Evolutionary conservation across 139 green algal genomes (phyloP), one percentile per base, ranked within the genome.

Genomic region (Klebsormidium nitens): DNA sequence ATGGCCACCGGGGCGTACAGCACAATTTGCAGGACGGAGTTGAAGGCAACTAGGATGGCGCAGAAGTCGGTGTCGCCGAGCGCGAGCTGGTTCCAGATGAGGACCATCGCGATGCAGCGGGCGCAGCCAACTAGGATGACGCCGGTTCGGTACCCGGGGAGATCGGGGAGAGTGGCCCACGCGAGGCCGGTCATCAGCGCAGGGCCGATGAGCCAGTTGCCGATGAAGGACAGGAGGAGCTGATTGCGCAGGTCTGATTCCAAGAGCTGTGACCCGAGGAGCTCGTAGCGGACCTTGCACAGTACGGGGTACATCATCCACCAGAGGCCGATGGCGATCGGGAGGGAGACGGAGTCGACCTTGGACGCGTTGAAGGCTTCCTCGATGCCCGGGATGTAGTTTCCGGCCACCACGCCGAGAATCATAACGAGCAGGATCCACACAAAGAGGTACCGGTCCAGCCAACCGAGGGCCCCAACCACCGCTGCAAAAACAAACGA

Each of bases 311-410:
- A 68, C 60, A 68, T 68, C 60, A 68, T 68, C 8, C 79, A 36
- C 74, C 75, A 81, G 38, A 87, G 78, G 44, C 81, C 81, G 6
- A 87, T 31, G 28, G 81, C 81, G 3, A 87, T 80, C 4, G 81
- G 78, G 14, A 87, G 70, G 1, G 80, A 78, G 31, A 82, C 76
- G 2, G 36, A 48, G 28, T 64, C 66, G 34, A 85, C 69, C 3
- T 76, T 35, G 4, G 37, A 28, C 26, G 70, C 67, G 39, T 49
- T 17, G n/a, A n/a, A n/a, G n/a, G n/a, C n/a, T n/a, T n/a, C n/a
- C n/a, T n/a, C n/a, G n/a, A n/a, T n/a, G n/a, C n/a, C n/a, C n/a
- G n/a, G n/a, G n/a, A n/a, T n/a, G n/a, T n/a, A n/a, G n/a, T n/a
- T n/a, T n/a, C n/a, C n/a, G n/a, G n/a, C n/a, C 0, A 79, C 52